Conservation (phyloP, 2,329 filamentous ascomycete genomes). For the Clathrospora elynae region DNA sequence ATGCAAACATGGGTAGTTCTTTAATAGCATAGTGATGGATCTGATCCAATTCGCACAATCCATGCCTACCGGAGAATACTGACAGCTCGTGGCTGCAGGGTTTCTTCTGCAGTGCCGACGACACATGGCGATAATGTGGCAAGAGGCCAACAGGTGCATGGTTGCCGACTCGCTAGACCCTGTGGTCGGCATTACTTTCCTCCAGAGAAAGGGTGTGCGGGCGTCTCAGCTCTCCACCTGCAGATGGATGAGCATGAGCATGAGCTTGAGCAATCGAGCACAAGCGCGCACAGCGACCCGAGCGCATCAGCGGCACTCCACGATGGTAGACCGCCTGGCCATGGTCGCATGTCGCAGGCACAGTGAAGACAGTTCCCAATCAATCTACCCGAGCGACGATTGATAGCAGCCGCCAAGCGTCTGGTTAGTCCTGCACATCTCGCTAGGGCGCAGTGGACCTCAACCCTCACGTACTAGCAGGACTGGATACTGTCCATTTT, state of each 20-base stretch:
- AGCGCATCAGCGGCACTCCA: conserved; percentile 6
- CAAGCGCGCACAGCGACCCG: conserved; percentile 6
- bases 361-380: no score
- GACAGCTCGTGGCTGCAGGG: no score
- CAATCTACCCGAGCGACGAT: background rate
- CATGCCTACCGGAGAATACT: no score
- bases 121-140: no score
- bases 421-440: no score
- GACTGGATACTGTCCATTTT: conserved; percentile 9
- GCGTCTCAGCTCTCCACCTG: conserved; percentile 5
- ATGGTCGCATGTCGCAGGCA: no score
- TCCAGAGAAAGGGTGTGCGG: conserved; percentile 7
- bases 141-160: conserved; percentile 2
- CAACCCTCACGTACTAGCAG: conserved; percentile 12
- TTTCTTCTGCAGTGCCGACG: no score
- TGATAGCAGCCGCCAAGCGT: background rate
- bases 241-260: conserved; percentile 23
- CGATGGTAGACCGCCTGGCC: background rate
- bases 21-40: no score
- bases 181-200: conserved; percentile 4
- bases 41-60: no score
- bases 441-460: no score
- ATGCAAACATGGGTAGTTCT: background rate
- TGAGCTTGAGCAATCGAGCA: conserved; percentile 8
- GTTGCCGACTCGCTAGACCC: conserved; percentile 6